These are phyloP conservation scores for Fusarium dlaminii DNA, from an alignment of 2,329 filamentous ascomycete genomes.

Conservation along the genomic window DNA sequence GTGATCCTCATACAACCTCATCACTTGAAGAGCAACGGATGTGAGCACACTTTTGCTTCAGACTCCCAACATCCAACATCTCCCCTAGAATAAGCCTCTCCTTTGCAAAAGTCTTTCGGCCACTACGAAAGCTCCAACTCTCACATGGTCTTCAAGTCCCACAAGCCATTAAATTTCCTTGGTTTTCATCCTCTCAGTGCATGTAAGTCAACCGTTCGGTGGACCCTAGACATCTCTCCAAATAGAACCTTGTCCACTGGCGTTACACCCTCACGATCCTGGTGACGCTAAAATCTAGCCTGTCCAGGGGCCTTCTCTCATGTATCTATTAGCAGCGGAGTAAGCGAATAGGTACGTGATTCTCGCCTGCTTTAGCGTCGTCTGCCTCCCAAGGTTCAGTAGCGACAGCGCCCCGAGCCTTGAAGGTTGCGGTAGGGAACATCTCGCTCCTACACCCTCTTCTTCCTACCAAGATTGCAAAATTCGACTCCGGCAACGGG, in stretches of 20 bases:
- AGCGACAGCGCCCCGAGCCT: slow-evolving; percentile 34
- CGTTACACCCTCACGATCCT: slow-evolving; percentile 41
- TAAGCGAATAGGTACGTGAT: slow-evolving; percentile 36
- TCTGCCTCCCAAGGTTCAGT: slow-evolving; percentile 17
- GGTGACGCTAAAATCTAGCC: slow-evolving; percentile 36
- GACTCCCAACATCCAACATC: background rate
- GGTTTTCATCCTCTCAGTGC: slow-evolving; percentile 30
- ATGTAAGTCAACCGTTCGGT: slow-evolving; percentile 33
- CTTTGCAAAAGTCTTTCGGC: background rate
- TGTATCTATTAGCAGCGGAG: slow-evolving; percentile 27
- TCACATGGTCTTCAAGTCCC: slow-evolving; percentile 25
- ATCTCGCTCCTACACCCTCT: slow-evolving; percentile 32
- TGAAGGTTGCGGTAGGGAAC: slow-evolving; percentile 19
- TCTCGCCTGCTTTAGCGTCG: slow-evolving; percentile 37
- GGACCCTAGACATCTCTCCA: slow-evolving; percentile 28
- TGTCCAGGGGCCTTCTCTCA: slow-evolving; percentile 22
- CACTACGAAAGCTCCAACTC: slow-evolving; percentile 18
- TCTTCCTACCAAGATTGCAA: slow-evolving; percentile 30
- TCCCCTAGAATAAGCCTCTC: background rate
- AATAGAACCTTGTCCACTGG: slow-evolving; percentile 40
- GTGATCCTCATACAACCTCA: background rate
- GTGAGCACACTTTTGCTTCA: background rate
- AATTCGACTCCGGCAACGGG: slow-evolving; percentile 38
- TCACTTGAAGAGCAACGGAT: background rate
- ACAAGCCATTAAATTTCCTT: slow-evolving; percentile 36